Evolutionary conservation across 1,139 yeast genomes (phyloP), one percentile per base, ranked within the genome.

Genomic region (Suhomyces kunorum): DNA sequence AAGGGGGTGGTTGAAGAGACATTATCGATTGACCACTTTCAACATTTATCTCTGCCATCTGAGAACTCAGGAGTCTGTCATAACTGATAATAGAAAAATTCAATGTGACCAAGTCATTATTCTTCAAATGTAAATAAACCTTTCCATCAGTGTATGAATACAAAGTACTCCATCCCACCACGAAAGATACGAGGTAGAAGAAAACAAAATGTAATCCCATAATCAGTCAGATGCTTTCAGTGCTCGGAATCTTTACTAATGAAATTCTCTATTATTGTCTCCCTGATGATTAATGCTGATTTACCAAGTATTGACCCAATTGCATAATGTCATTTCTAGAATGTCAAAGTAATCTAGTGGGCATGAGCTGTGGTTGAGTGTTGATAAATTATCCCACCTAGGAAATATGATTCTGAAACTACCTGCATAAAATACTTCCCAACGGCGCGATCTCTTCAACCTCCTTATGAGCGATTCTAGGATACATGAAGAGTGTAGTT

Each of bases 31-130:
- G 64, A 36, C 55, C 53, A 36, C 57, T 47, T 6, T 45, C 32
- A 13, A 57, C 36, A 7, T 50, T 47, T 8, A 56, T 35, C n/a
- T 50, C 48, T 8, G 28, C 18, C 20, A 40, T 33, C 11, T 35
- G 44, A 2, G 46, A 19, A 27, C 43, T 36, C 24, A 42, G 40
- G 18, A 40, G 31, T 17, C 49, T 44, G 13, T 50, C 46, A 27
- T 53, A 51, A 2, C 74, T 75, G 19, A 64, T 46, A 13, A 70
- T 56, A 8, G 70, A 62, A 44, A 70, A 69, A 44, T 68, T 60
- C 22, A 71, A 45, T 2, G 60, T 45, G 8, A 71, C 55, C 31
- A 71, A 51, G 28, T 68, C 73, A 48, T 69, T 61, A 45, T 69
- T 66, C 17, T 56, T 54, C 34, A 71, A 55, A 42, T 66, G 71